Conservation (phyloP, 768 basidiomycete genomes). For the Galerina sulciceps region DNA sequence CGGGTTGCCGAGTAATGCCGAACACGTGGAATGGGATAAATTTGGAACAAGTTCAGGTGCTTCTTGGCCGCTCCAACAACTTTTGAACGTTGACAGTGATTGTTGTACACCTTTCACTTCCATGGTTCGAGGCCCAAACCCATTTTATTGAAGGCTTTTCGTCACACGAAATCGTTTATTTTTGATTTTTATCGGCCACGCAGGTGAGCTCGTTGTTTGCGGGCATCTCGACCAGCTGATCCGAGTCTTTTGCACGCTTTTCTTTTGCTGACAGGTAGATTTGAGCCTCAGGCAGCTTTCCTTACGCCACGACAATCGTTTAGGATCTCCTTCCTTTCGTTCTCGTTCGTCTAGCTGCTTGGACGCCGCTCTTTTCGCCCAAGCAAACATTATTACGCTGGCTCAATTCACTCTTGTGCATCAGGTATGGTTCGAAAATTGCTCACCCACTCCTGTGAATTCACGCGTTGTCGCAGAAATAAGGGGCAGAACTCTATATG, state of each 20-base stretch:
- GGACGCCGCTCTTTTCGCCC: slow-evolving; percentile 39
- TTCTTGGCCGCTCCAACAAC: not conserved
- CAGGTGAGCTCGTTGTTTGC: too few species aligned
- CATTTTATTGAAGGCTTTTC: too few species aligned
- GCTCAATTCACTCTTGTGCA: not conserved
- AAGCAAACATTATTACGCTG: slow-evolving; percentile 12
- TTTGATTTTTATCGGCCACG: too few species aligned
- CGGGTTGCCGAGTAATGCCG: not conserved
- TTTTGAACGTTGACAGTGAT: slow-evolving; percentile 6
- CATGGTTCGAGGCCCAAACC: not conserved
- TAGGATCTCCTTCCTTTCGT: not conserved
- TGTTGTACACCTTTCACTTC: slow-evolving; percentile 1
- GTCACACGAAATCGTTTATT: too few species aligned
- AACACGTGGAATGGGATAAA: not conserved
- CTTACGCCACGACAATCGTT: slow-evolving; percentile 6
- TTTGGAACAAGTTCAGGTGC: not conserved
- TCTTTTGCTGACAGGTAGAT: slow-evolving; percentile 8
- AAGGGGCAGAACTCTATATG: not conserved
- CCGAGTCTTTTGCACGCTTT: not conserved
- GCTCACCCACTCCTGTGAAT: too few species aligned
- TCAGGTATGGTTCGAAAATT: not conserved
- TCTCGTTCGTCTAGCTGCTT: slow-evolving; percentile 13
- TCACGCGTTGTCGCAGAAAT: too few species aligned
- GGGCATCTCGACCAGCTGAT: not conserved
- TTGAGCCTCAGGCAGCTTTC: slow-evolving; percentile 3